These are phyloP conservation scores for Quercus wislizeni DNA, from an alignment of 306 rosid species.

Conservation along the genomic window DNA sequence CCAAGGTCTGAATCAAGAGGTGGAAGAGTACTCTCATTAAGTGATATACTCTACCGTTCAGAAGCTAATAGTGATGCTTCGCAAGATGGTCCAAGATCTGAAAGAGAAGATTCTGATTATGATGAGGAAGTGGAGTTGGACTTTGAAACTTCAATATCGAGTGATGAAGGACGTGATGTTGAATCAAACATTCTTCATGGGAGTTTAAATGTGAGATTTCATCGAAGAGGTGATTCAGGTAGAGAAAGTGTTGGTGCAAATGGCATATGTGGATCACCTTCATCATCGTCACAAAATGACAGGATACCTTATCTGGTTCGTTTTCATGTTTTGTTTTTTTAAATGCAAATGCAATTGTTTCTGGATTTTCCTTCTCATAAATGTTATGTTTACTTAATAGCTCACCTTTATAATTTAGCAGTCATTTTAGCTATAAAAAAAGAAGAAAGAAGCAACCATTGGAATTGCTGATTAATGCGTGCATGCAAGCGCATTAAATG, in stretches of 20 bases:
- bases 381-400: background rate
- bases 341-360: background rate
- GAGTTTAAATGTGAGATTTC: constrained; percentile 85
- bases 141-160: constrained; percentile 83
- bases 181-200: constrained; percentile 82
- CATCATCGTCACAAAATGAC: constrained; percentile 68
- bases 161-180: constrained; percentile 73
- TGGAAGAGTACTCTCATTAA: constrained; percentile 66
- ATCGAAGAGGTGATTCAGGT: constrained; percentile 63
- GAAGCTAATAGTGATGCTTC: constrained; percentile 85
- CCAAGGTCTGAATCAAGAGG: constrained; percentile 62
- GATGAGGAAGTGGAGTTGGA: constrained; percentile 92
- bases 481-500: background rate
- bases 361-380: background rate
- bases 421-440: no score
- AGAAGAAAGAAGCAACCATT: background rate
- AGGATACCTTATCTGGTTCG: constrained; percentile 62
- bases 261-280: constrained; percentile 70
- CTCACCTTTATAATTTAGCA: background rate
- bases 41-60: constrained; percentile 78
- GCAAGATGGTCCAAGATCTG: constrained; percentile 86
- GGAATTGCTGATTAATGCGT: background rate
- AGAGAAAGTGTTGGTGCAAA: constrained; percentile 59
- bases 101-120: constrained; percentile 90
- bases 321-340: background rate